Percentiles rank a stretch among this genome's conserved stretches.
Evolutionary conservation across 306 rosid genomes (phyloP).

Genomic region (Lupinus albus): DNA sequence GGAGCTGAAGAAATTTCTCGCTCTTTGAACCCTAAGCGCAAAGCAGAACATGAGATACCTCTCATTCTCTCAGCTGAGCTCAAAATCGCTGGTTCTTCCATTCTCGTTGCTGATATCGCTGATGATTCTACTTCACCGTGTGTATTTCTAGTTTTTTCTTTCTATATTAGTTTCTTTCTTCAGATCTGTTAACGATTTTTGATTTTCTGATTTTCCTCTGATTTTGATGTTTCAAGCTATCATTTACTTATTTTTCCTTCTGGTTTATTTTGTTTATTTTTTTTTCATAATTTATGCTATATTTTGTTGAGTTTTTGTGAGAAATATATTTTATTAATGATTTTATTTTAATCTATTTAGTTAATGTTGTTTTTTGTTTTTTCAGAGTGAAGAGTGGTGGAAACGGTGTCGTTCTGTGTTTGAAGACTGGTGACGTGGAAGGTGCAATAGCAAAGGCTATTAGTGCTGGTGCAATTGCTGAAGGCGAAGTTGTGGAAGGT

Average conservation of each 20-base stretch:
- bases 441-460: slow-evolving; percentile 62
- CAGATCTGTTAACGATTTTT: not conserved
- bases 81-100: slow-evolving; percentile 53
- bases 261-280: too few relatives aligned
- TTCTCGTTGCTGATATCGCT: slow-evolving; percentile 54
- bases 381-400: slow-evolving; percentile 47
- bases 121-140: slow-evolving; percentile 51
- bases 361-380: too few relatives aligned
- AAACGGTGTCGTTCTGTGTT: slow-evolving; percentile 45
- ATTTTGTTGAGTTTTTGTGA: not conserved
- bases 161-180: too few relatives aligned
- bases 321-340: too few relatives aligned
- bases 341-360: too few relatives aligned
- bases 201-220: not conserved
- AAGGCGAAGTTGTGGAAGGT: slow-evolving; percentile 51
- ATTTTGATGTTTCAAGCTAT: not conserved
- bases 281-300: not conserved
- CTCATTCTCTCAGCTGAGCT: slow-evolving; percentile 65
- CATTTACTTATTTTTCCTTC: not conserved
- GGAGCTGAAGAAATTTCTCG: slow-evolving; percentile 77
- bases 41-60: slow-evolving; percentile 81
- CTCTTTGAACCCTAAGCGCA: slow-evolving; percentile 67
- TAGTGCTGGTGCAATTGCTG: slow-evolving; percentile 56
- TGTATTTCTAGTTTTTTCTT: not conserved
- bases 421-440: slow-evolving; percentile 62